Evolutionary conservation across 2,329 filamentous ascomycete genomes (phyloP), one percentile per base, ranked within the genome.

Genomic region (Lasiodiplodia hormozganensis): DNA sequence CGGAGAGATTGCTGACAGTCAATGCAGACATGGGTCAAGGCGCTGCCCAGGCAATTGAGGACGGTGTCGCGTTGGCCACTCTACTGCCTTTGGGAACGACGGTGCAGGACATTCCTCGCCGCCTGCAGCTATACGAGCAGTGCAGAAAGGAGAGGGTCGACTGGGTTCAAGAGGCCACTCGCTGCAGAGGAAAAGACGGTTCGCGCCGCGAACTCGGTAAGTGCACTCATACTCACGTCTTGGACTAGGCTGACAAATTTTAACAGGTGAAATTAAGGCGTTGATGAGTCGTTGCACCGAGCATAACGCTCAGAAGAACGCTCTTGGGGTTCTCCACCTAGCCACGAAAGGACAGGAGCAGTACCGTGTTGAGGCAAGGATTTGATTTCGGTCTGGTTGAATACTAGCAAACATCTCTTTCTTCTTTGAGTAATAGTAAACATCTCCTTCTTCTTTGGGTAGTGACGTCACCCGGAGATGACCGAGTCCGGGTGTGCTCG

Each of bases 1-100:
- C 21, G 67, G n/a, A 40, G 36, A 23, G 40, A 25, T 10, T 16
- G 18, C 58, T 62, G 43, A 62, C 16, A 2, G 2, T 5, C 3
- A 1, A 23, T 8, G 25, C 40, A 78, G 78, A 88, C 70, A 87
- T 88, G 76, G 88, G 85, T 0, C 88, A 90, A 73, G 89, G 89
- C 2, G 89, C 85, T 7, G 88, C 80, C 0, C 82, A 87, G 68
- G 90, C 90, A 0, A 90, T 92, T 57, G 90, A 92, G 74, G 90
- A 92, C 70, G 89, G 85, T 0, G 86, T 85, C 0, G 84, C 88
- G 0, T 74, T 92, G 0, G 84, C 82, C 0, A 84, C 85, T 1
- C 80, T 92, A 11, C 79, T 68, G 21, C 67, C 67, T 18, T 38
- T 56, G 2, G 36, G 58, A 8, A 68, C 51, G 7, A 14, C 49